These are phyloP conservation scores for Stygiomarasmius scandens DNA, from an alignment of 1,284 basidiomycete species.

Conservation along the genomic window DNA sequence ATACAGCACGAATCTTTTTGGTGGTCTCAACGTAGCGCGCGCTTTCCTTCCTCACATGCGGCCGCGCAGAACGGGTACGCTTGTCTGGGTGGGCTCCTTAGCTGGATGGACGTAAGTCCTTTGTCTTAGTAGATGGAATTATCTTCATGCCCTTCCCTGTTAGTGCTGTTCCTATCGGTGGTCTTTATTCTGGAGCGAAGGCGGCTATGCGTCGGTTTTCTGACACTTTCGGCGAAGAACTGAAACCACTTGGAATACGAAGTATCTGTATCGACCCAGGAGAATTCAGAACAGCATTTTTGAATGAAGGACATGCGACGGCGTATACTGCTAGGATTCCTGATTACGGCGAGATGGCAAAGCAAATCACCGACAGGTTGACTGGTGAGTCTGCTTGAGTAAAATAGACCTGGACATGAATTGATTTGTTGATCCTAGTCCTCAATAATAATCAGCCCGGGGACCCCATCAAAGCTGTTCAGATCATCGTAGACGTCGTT, in stretches of 20 bases:
- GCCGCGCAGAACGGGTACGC: conserved; percentile 31
- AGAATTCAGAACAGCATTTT: too few relatives aligned
- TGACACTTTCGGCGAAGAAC: neutral
- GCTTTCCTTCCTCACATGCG: conserved; percentile 44
- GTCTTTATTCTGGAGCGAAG: conserved; percentile 4
- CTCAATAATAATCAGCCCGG: conserved; percentile 22
- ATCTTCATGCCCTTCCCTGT: neutral
- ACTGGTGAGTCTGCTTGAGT: too few relatives aligned
- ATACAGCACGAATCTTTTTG: conserved; percentile 38
- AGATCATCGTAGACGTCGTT: conserved; percentile 23
- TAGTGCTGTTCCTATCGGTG: neutral
- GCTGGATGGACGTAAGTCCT: conserved; percentile 31
- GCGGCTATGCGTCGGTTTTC: neutral
- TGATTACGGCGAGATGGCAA: conserved; percentile 2
- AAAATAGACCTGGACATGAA: too few relatives aligned
- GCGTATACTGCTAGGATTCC: too few relatives aligned
- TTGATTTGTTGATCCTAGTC: neutral
- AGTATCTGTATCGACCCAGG: too few relatives aligned
- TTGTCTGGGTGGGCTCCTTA: conserved; percentile 39
- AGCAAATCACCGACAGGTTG: too few relatives aligned
- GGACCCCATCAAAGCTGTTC: conserved; percentile 20
- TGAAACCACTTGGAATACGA: too few relatives aligned
- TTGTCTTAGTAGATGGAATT: neutral
- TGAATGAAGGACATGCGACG: too few relatives aligned
- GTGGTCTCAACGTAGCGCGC: conserved; percentile 39